Base-by-base conservation (phyloP, 2,329 filamentous ascomycete genomes). In the Talaromyces marneffei region DNA sequence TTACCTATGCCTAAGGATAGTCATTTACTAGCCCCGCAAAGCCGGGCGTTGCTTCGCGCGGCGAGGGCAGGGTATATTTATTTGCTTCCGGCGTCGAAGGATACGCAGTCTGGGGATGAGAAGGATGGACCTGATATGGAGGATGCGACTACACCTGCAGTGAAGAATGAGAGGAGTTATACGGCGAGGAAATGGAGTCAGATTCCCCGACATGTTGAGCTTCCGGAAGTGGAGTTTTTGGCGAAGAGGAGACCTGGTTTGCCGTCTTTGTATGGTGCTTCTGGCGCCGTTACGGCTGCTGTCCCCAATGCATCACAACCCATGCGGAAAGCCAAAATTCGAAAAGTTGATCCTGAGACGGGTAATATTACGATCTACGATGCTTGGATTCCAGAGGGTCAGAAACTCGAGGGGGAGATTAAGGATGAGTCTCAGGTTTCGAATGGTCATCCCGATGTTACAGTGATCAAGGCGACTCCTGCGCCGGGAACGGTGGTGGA, bases 1-100 rank as follows among this genome's bases (percentile, higher is more conserved):
- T 82, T 91, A 18, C 87, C 90, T 48, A 93, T 97, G 90, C 93
- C 93, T 40, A 89, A 90, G 68, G 93, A 96, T 72, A 90, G 86
- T 31, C 84, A 89, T 62, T 81, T 96, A 33, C 80, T 97, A 9
- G 84, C 90, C 0, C 83, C 87, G 1, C 89, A 92, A 72, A 93
- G 88, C 58, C 90, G 94, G 69, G 90, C 92, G 65, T 82, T 97
- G 4, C 81, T 97, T 14, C 87, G 90, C 61, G 89, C 90, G 39
- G 91, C 91, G 53, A 85, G 92, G 62, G 90, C 90, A 20, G 90
- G 90, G 5, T 83, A 84, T 59, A 79, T 91, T 12, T 91, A 89
- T 69, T 92, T 95, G 73, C 84, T 88, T 16, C 86, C 12, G 84
- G 57, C 57, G 72, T 67, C 57, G 69, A 69, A 61, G 35, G 60